Evolutionary conservation across 805 yeast genomes (phyloP).

Genomic region (Candida koratica): DNA sequence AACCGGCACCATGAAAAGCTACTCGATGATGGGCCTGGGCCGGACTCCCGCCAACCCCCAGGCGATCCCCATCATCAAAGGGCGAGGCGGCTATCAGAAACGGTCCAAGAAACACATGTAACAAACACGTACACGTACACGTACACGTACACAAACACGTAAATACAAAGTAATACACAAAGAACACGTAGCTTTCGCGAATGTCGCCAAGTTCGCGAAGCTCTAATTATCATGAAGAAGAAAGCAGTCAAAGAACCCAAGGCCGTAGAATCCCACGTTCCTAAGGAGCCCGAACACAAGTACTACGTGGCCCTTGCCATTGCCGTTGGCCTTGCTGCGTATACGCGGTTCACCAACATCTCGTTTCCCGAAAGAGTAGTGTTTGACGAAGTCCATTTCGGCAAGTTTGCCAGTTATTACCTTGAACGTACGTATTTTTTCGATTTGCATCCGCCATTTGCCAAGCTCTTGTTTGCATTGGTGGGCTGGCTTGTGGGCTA

Average conservation of each 20-base stretch:
- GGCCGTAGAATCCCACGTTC: slow-evolving; percentile 8
- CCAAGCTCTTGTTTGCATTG: slow-evolving; percentile 84
- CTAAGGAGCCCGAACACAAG: slow-evolving; percentile 26
- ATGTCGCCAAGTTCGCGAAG: too few species aligned
- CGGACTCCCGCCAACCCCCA: neutral
- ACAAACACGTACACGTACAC: too few species aligned
- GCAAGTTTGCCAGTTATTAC: slow-evolving; percentile 81
- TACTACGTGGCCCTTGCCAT: slow-evolving; percentile 33
- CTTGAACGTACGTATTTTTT: slow-evolving; percentile 88
- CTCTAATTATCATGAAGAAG: slow-evolving; percentile 9
- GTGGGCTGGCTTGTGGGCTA: slow-evolving; percentile 89
- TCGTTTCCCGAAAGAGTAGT: slow-evolving; percentile 72
- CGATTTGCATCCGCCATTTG: slow-evolving; percentile 98
- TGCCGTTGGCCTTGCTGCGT: slow-evolving; percentile 42
- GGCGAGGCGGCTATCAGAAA: slow-evolving; percentile 45
- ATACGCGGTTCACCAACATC: slow-evolving; percentile 58
- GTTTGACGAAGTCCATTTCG: slow-evolving; percentile 85
- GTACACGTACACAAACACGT: too few species aligned
- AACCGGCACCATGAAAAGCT: slow-evolving; percentile 11
- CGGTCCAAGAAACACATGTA: slow-evolving; percentile 38
- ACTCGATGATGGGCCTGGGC: slow-evolving; percentile 4
- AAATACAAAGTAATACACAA: neutral
- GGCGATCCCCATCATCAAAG: slow-evolving; percentile 30
- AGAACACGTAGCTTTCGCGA: too few species aligned
- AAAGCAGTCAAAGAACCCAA: slow-evolving; percentile 3